phyloP scores from a whole-genome alignment of 2,329 filamentous ascomycete genomes.

The Neoascochyta sp. region DNA sequence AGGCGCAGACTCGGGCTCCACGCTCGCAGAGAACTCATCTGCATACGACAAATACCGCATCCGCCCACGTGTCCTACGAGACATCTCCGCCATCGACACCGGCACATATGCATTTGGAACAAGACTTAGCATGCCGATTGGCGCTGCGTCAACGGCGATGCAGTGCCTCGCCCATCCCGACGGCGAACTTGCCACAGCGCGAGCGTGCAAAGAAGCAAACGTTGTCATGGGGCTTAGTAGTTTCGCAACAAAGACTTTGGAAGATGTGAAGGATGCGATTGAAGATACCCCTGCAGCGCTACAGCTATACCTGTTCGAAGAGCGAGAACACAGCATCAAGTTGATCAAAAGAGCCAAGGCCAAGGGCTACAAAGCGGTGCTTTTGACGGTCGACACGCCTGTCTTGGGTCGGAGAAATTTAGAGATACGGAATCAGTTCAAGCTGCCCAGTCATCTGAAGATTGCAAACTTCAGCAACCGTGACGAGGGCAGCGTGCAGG shows the following conservation, averaged over 20 bases:
- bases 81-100: slow-evolving; percentile 40
- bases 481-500: slow-evolving; percentile 3
- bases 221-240: slow-evolving; percentile 40
- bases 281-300: slow-evolving; percentile 31
- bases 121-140: slow-evolving; percentile 38
- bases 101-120: slow-evolving; percentile 18
- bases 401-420: slow-evolving; percentile 19
- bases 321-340: slow-evolving; percentile 14
- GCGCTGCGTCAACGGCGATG: slow-evolving; percentile 43
- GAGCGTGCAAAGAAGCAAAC: slow-evolving; percentile 38
- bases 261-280: slow-evolving; percentile 48
- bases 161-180: slow-evolving; percentile 44
- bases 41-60: slow-evolving; percentile 33
- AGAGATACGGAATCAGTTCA: slow-evolving; percentile 28
- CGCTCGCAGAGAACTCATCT: slow-evolving; percentile 24
- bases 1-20: slow-evolving; percentile 22
- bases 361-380: slow-evolving; percentile 23
- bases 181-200: slow-evolving; percentile 43
- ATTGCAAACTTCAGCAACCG: slow-evolving; percentile 18
- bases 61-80: slow-evolving; percentile 38
- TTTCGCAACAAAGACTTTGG: slow-evolving; percentile 41
- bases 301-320: slow-evolving; percentile 44
- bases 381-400: slow-evolving; percentile 26
- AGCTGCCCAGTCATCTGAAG: slow-evolving; percentile 18
- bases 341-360: slow-evolving; percentile 24